Conservation (phyloP, 2,329 filamentous ascomycete species). For the Pyricularia pennisetigena region DNA sequence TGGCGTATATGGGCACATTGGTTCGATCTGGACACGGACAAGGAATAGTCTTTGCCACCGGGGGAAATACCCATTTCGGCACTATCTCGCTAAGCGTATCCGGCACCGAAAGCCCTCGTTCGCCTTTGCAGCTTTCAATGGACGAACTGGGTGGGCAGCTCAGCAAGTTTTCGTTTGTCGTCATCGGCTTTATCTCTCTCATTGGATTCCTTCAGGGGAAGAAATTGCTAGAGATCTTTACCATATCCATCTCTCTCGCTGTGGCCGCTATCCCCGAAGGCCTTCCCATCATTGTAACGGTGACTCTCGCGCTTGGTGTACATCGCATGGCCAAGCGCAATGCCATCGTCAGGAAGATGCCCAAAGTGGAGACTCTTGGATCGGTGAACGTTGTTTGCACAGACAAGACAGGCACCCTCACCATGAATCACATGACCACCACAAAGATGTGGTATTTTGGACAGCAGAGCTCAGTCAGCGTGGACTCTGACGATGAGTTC, state of each 20-base stretch:
- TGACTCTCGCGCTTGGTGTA: constrained; percentile 88
- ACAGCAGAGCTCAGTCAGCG: constrained; percentile 38
- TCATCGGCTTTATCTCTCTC: constrained; percentile 87
- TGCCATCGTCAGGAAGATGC: constrained; percentile 90
- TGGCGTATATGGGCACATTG: constrained; percentile 96
- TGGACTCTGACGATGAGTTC: constrained; percentile 44
- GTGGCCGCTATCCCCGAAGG: constrained; percentile 96
- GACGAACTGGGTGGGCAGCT: constrained; percentile 93
- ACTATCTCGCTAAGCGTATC: constrained; percentile 91
- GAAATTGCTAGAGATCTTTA: constrained; percentile 86
- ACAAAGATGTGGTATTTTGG: constrained; percentile 96
- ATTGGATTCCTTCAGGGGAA: constrained; percentile 88
- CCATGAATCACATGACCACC: constrained; percentile 96
- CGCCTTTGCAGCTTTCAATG: constrained; percentile 92
- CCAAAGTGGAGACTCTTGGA: constrained; percentile 92
- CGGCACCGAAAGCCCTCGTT: constrained; percentile 89
- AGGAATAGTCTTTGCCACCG: constrained; percentile 94
- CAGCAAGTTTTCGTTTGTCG: constrained; percentile 91
- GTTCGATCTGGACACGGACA: constrained; percentile 93
- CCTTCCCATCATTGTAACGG: constrained; percentile 94
- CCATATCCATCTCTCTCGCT: constrained; percentile 91
- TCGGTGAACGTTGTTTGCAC: constrained; percentile 99
- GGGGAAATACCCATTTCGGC: constrained; percentile 87
- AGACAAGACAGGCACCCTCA: constrained; percentile 94
- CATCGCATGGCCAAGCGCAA: constrained; percentile 92